phyloP scores from a whole-genome alignment of 768 basidiomycete genomes.

The Naganishia friedmannii region DNA sequence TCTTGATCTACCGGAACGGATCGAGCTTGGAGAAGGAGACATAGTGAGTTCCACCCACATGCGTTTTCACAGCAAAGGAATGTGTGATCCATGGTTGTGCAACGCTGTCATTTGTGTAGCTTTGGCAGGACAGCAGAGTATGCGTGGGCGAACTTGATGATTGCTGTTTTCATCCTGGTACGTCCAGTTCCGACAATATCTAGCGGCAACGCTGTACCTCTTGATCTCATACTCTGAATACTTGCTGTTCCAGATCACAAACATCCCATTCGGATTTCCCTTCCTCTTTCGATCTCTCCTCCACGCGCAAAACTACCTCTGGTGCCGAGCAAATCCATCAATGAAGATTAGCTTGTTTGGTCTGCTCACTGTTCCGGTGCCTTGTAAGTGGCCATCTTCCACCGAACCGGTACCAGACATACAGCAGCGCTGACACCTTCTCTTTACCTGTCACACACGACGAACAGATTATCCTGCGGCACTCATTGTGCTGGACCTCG shows the following conservation, averaged over 20 bases:
- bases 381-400: constrained; percentile 38
- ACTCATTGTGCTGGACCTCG: constrained; percentile 44
- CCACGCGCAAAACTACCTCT: constrained; percentile 50
- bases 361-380: constrained; percentile 47
- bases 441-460: background rate
- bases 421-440: too few relatives aligned
- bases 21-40: constrained; percentile 43
- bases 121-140: constrained; percentile 44
- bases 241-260: constrained; percentile 37
- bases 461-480: constrained; percentile 47
- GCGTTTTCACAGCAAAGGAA: too few relatives aligned
- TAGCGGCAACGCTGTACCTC: too few relatives aligned
- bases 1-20: constrained; percentile 50
- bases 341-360: constrained; percentile 50
- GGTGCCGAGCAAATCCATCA: constrained; percentile 49
- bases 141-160: constrained; percentile 47
- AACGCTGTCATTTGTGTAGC: background rate
- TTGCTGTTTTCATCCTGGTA: constrained; percentile 42
- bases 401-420: too few relatives aligned
- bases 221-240: background rate
- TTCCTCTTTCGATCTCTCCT: constrained; percentile 50
- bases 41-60: constrained; percentile 40
- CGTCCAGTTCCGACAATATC: background rate
- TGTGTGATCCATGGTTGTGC: background rate
- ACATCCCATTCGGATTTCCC: constrained; percentile 40